These are phyloP conservation scores for Psidium friedrichsthalianum DNA, from an alignment of 345 rosid species.

Conservation along the genomic window DNA sequence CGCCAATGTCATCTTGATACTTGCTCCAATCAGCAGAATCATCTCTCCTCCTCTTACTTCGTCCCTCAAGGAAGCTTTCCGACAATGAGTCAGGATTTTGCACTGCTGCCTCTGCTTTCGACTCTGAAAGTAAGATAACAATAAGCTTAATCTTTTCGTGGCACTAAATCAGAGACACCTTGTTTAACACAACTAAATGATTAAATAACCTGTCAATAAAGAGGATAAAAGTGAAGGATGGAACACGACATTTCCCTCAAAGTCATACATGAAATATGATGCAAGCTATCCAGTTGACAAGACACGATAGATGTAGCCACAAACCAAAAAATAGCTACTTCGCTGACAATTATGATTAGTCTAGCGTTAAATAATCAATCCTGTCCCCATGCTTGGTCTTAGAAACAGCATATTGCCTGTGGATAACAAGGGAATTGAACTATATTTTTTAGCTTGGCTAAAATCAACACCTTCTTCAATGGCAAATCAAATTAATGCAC, in stretches of 20 bases:
- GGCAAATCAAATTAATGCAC: neutral
- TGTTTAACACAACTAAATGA: neutral
- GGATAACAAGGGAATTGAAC: neutral
- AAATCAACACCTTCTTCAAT: neutral
- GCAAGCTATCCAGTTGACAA: neutral
- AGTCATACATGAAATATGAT: neutral
- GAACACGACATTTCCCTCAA: neutral
- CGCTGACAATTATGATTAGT: neutral
- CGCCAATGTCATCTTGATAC: constrained; percentile 53
- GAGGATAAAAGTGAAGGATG: neutral
- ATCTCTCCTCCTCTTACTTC: constrained; percentile 55
- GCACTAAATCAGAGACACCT: neutral
- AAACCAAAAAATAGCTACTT: neutral
- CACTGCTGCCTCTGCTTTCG: constrained; percentile 29
- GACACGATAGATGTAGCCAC: neutral
- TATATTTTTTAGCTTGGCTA: neutral
- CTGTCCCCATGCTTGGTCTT: neutral
- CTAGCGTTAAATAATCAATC: neutral
- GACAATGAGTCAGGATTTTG: constrained; percentile 26
- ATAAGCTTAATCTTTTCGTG: neutral
- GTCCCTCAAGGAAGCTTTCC: constrained; percentile 48
- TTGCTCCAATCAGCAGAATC: constrained; percentile 46
- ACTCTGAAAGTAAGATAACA: constrained; percentile 31
- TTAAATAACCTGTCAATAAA: neutral
- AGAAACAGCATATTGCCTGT: neutral